Conservation (phyloP, 805 yeast species). For the Kluyveromyces lactis region DNA sequence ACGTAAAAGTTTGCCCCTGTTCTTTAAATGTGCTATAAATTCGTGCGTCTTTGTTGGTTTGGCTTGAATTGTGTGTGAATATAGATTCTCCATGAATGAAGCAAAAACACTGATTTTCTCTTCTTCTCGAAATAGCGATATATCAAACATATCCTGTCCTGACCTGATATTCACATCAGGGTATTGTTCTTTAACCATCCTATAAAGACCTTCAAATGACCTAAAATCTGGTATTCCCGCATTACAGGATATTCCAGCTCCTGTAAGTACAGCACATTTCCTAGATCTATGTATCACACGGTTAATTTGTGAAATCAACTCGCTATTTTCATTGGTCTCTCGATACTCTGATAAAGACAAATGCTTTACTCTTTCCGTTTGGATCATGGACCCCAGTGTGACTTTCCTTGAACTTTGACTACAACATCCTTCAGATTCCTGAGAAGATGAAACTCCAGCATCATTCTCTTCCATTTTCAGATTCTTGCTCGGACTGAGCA, state of each 20-base stretch:
- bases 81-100: constrained; percentile 78
- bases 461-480: neutral
- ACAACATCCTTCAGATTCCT: neutral
- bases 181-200: constrained; percentile 53
- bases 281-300: constrained; percentile 26
- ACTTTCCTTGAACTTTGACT: constrained; percentile 1
- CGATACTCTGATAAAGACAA: constrained; percentile 1
- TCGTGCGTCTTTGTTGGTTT: constrained; percentile 78
- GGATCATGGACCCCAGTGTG: constrained; percentile 3
- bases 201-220: constrained; percentile 75
- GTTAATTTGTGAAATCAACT: constrained; percentile 18
- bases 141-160: constrained; percentile 89
- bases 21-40: constrained; percentile 53
- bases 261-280: constrained; percentile 66
- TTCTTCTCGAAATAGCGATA: constrained; percentile 65
- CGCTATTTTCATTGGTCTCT: constrained; percentile 1
- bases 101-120: constrained; percentile 67
- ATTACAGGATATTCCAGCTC: constrained; percentile 94
- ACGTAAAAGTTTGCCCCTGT: constrained; percentile 58
- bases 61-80: constrained; percentile 55
- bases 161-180: constrained; percentile 50
- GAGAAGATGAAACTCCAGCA: neutral
- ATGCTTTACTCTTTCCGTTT: constrained; percentile 1
- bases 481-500: neutral
- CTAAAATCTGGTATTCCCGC: constrained; percentile 97